Evolutionary conservation across 2,329 filamentous ascomycete species (phyloP), one percentile per base, ranked within the genome.

Genomic region (Beauveria varroae): DNA sequence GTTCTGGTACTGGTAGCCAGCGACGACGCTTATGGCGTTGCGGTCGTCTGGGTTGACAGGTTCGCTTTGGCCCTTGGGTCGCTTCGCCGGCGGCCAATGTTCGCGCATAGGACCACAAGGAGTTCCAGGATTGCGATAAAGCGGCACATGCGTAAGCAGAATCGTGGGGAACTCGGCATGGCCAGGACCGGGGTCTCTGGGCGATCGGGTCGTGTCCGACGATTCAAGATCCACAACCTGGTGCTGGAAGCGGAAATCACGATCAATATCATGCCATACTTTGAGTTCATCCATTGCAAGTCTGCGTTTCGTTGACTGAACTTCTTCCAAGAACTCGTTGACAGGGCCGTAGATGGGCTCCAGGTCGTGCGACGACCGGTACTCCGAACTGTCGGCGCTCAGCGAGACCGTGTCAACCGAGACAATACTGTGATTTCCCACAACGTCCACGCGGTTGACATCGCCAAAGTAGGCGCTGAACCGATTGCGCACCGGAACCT

Each of bases 1-100:
- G 68, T 97, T 99, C 72, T 98, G 93, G 70, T 99, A 99, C 72
- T 99, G 95, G 70, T 97, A 97, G 16, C 95, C 95, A 18, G 80
- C 81, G 10, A 84, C 78, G 18, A 99, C 86, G 2, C 82, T 82
- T 63, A 99, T 90, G 26, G 93, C 86, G 66, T 95, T 96, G 61
- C 85, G 82, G 52, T 90, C 80, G 68, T 96, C 90, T 3, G 77
- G 85, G 60, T 74, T 72, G 1, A 84, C 76, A 0, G 81, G 80
- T 0, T 67, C 74, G 0, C 72, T 77, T 67, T 88, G 81, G 7
- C 85, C 85, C 59, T 83, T 81, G 1, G 83, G 79, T 1, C 82
- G 84, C 61, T 81, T 82, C 0, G 85, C 79, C 0, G 90, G 91
- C 2, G 91, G 91, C 78, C 86, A 93, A 65, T 85, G 89, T 76